A percentile compares a stretch with the other conserved stretches of the same genome.
Evolutionary conservation across 2,329 filamentous ascomycete species (phyloP).

Genomic region (Cladophialophora exuberans): DNA sequence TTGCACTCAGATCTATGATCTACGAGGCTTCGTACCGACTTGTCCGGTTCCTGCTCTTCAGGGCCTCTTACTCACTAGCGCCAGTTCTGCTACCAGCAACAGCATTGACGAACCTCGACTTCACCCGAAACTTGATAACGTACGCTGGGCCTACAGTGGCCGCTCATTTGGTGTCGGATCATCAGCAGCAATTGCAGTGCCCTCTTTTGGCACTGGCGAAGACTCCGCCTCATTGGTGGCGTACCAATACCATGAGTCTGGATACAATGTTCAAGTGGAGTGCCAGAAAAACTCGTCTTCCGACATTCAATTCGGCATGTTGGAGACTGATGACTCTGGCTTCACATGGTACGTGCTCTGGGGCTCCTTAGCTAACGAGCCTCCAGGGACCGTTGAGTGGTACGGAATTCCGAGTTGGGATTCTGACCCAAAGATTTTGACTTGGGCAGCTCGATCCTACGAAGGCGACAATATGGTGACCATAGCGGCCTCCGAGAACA

Average conservation of each 20-base stretch:
- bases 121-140: background rate
- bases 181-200: background rate
- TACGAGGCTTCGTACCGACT: background rate
- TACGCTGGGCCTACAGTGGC: background rate
- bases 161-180: background rate
- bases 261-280: background rate
- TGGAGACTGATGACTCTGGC: background rate
- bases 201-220: background rate
- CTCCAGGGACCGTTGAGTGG: background rate
- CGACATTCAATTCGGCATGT: background rate
- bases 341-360: background rate
- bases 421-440: background rate
- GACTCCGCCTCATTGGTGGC: background rate
- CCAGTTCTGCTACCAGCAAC: background rate
- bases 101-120: background rate
- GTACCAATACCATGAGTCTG: background rate
- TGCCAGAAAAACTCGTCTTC: background rate
- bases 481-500: background rate
- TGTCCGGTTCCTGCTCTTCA: background rate
- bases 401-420: background rate
- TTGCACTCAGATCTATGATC: background rate
- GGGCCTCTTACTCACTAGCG: background rate
- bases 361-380: background rate
- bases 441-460: background rate
- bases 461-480: background rate